A percentile compares a stretch with the other conserved stretches of the same genome.
phyloP scores from a whole-genome alignment of 257 asterid genomes.

The Fraxinus americana region DNA sequence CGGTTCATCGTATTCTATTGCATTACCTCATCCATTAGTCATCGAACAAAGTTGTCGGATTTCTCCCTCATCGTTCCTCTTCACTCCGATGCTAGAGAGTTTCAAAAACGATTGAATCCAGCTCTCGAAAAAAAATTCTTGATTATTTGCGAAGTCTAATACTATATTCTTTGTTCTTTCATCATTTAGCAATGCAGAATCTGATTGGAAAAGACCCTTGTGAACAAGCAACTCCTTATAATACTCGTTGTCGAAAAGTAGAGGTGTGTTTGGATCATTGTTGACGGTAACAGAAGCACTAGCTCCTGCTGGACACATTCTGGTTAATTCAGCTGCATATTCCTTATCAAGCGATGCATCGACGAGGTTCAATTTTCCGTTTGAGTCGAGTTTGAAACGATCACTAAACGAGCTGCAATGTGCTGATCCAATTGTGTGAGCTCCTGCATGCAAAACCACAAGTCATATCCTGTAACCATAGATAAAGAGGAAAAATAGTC shows the following conservation, averaged over 20 bases:
- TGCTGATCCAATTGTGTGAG: conserved; percentile 78
- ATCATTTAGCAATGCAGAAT: conserved; percentile 58
- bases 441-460: conserved; percentile 48
- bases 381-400: conserved; percentile 54
- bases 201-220: conserved; percentile 74
- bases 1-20: not conserved
- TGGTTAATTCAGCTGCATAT: conserved; percentile 55
- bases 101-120: conserved; percentile 60
- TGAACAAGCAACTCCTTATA: conserved; percentile 49
- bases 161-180: conserved; percentile 46
- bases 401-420: conserved; percentile 76
- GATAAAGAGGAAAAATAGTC: not conserved
- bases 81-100: conserved; percentile 58
- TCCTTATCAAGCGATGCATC: conserved; percentile 57
- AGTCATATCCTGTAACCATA: not conserved
- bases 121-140: conserved; percentile 51
- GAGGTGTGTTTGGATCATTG: conserved; percentile 68
- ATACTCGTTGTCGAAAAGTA: conserved; percentile 60
- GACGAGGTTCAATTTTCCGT: conserved; percentile 50
- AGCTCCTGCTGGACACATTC: conserved; percentile 47
- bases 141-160: conserved; percentile 45
- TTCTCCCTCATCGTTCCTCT: conserved; percentile 52
- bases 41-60: conserved; percentile 53
- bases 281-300: conserved; percentile 39
- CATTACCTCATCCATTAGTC: conserved; percentile 35